Evolutionary conservation across 768 basidiomycete genomes (phyloP), one percentile per base, ranked within the genome.

Genomic region (Mycena metata): DNA sequence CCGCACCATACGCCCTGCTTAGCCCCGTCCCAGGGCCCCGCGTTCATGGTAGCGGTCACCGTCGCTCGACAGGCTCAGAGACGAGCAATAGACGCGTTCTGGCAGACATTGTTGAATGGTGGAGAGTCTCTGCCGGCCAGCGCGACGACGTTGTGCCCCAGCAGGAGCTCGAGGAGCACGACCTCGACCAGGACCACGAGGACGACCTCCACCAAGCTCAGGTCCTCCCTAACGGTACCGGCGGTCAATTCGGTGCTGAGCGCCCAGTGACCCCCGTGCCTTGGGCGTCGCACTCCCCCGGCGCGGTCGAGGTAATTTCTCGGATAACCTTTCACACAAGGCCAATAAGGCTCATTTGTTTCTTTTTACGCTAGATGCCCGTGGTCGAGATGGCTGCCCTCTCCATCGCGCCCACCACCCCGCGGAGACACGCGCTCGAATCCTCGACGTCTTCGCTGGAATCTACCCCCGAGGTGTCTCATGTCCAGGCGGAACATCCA

Each of bases 61-160:
- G 91, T 75, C 89, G 92, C 67, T 86, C 91, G 15, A 89, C 89
- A 23, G 90, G 88, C 68, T 91, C 92, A 72, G 89, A 91, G 75
- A 87, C 86, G 41, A 78, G 77, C 72, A 83, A 78, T 70, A 86
- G 93, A 76, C 86, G 92, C 72, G 91, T 95, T 73, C 85, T 95
- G 68, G 93, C 91, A 39, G 93, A 95, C 82, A 91, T 95, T 75
- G 93, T 95, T 75, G 93, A 94, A 78, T 95, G 93, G 93, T 94
- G 93, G 93, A 87, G 84, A 74, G 92, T 94, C 72, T 82, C 86
- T 69, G 91, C 90, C 67, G 90, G 91, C 70, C 92, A 95, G 81
- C 85, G 83, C 79, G 9, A 10, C 15, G 83, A 84, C 71, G 70
- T 65, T 55, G 59, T 67, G 16, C 52, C 63, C 26, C 63, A 65